These are phyloP conservation scores for Ormosia semicastrata DNA, from an alignment of 306 rosid species.

Conservation along the genomic window DNA sequence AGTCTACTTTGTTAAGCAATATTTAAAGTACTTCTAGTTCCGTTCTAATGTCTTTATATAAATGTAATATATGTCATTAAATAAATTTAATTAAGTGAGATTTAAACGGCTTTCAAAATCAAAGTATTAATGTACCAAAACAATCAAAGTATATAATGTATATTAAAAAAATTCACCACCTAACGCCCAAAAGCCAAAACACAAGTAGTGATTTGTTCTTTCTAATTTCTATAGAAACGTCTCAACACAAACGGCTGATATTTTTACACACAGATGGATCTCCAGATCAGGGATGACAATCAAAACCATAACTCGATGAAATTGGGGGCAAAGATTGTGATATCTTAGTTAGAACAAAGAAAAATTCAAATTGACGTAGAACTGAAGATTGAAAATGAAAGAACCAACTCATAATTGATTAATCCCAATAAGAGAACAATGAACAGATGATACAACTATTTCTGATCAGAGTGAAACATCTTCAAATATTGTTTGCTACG, in stretches of 20 bases:
- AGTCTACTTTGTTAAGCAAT: not conserved
- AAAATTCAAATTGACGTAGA: not conserved
- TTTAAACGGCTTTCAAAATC: conserved; percentile 14
- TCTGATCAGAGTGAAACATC: not conserved
- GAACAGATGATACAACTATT: not conserved
- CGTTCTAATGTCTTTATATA: not conserved
- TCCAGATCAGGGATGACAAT: conserved; percentile 23
- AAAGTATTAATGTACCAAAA: not conserved
- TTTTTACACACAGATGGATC: conserved; percentile 29
- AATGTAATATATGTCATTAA: not conserved
- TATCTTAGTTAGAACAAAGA: not conserved
- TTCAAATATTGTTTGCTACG: not conserved
- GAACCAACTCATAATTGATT: not conserved
- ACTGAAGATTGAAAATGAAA: conserved; percentile 7
- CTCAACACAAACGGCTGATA: conserved; percentile 11
- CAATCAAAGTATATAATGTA: not conserved
- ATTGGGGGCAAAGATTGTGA: not conserved
- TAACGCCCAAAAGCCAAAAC: conserved; percentile 16
- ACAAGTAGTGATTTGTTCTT: not conserved
- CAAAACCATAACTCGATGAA: not conserved
- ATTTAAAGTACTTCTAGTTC: not conserved
- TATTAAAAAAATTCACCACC: conserved; percentile 17
- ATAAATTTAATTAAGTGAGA: not conserved
- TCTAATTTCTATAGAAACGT: not conserved
- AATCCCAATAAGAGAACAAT: not conserved